A percentile compares a stretch with the other conserved stretches of the same genome.
Evolutionary conservation across 345 rosid genomes (phyloP).

Genomic region (Lepidium aucheri): DNA sequence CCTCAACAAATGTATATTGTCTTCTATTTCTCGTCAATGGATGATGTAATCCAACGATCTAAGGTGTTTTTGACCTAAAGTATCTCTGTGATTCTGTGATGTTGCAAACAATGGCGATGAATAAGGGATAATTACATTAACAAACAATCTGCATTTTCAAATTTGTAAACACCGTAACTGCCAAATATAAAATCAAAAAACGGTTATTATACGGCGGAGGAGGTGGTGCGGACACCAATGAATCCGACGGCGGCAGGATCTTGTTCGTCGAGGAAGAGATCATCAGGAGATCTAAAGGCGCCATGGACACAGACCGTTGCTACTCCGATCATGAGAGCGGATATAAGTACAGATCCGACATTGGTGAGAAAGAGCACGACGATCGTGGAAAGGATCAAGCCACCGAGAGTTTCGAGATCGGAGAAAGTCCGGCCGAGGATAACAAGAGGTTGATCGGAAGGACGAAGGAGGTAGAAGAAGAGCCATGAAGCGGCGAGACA

Average conservation of each 20-base stretch:
- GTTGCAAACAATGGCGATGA: too few relatives aligned
- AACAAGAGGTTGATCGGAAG: constrained; percentile 51
- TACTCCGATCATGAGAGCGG: constrained; percentile 49
- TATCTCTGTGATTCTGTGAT: too few relatives aligned
- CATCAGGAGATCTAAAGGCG: constrained; percentile 45
- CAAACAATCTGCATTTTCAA: neutral
- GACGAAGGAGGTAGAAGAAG: constrained; percentile 55
- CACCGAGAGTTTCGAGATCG: constrained; percentile 49
- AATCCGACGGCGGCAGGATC: constrained; percentile 49
- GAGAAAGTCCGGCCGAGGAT: constrained; percentile 45
- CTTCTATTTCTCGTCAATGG: too few relatives aligned
- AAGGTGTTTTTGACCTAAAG: too few relatives aligned
- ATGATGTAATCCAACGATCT: too few relatives aligned
- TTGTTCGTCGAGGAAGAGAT: constrained; percentile 58
- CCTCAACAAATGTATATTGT: too few relatives aligned
- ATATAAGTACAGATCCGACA: constrained; percentile 47
- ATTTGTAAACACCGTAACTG: neutral
- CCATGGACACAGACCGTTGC: constrained; percentile 55
- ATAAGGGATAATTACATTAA: too few relatives aligned
- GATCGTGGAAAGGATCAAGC: constrained; percentile 33
- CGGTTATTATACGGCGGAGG: constrained; percentile 14
- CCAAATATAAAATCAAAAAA: neutral
- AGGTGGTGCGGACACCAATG: constrained; percentile 41
- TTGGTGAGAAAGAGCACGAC: constrained; percentile 52
- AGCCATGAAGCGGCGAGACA: constrained; percentile 53